Percentiles rank a stretch among this genome's conserved stretches.
These are phyloP conservation scores for Delonix regia DNA, from an alignment of 306 rosid species.

Conservation along the genomic window DNA sequence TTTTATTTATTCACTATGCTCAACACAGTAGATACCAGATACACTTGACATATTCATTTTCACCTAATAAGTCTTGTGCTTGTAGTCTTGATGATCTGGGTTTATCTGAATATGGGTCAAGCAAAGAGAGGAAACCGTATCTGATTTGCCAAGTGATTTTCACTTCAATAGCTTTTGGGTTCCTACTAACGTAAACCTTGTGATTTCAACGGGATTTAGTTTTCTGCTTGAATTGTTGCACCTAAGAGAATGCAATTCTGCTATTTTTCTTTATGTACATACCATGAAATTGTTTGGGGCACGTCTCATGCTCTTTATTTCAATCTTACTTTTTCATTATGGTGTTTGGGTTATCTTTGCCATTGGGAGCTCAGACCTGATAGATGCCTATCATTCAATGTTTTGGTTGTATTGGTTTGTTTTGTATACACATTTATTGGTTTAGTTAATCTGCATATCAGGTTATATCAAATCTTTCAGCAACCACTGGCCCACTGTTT, in stretches of 20 bases:
- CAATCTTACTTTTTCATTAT: neutral
- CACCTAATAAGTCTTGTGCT: neutral
- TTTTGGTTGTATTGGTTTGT: slow-evolving; percentile 20
- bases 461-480: slow-evolving; percentile 87
- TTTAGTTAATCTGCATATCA: slow-evolving; percentile 40
- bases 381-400: slow-evolving; percentile 2
- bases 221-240: slow-evolving; percentile 27
- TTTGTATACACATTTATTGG: slow-evolving; percentile 1
- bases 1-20: neutral
- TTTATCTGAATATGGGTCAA: neutral
- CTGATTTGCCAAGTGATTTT: neutral
- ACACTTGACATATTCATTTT: slow-evolving; percentile 14
- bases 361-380: neutral
- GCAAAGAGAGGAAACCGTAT: neutral
- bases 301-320: neutral
- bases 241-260: neutral
- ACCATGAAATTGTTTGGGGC: neutral
- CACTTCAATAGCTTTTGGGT: slow-evolving; percentile 10
- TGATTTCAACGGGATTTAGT: neutral
- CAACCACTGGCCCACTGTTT: slow-evolving; percentile 62
- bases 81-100: neutral
- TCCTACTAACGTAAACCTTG: slow-evolving; percentile 20
- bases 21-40: slow-evolving; percentile 12
- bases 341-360: slow-evolving; percentile 4
- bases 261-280: slow-evolving; percentile 4